phyloP scores from a whole-genome alignment of 164 flowering plant species.

The Warburgia ugandensis region DNA sequence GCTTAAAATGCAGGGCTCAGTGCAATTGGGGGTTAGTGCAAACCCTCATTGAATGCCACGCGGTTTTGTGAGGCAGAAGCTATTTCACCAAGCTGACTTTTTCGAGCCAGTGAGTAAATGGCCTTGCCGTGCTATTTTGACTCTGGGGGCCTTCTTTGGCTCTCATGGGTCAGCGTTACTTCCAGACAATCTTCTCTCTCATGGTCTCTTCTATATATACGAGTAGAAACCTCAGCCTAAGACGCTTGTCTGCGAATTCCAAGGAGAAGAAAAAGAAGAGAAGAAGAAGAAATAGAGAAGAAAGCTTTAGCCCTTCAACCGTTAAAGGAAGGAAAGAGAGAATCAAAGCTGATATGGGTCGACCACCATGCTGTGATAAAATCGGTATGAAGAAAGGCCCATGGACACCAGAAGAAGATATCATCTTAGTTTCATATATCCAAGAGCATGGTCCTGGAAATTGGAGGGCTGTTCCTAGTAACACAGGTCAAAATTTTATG shows the following conservation, averaged over 20 bases:
- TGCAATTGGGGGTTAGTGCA: constrained; percentile 1
- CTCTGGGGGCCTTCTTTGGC: constrained; percentile 12
- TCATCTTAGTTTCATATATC: constrained; percentile 78
- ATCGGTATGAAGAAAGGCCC: constrained; percentile 91
- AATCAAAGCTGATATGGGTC: constrained; percentile 46
- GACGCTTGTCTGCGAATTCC: constrained; percentile 11
- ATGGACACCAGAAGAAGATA: constrained; percentile 98
- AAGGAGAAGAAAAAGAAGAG: background rate
- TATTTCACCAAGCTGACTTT: constrained; percentile 28
- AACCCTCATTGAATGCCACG: constrained; percentile 44
- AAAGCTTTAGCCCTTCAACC: background rate
- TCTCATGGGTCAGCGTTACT: constrained; percentile 16
- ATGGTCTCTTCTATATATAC: constrained; percentile 12
- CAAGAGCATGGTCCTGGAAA: constrained; percentile 92
- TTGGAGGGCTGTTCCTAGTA: constrained; percentile 90
- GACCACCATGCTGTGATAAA: constrained; percentile 95
- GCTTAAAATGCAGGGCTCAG: background rate
- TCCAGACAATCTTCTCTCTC: background rate
- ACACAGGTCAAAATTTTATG: constrained; percentile 43
- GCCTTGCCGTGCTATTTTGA: constrained; percentile 25
- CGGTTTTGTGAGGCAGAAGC: constrained; percentile 39
- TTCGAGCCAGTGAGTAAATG: constrained; percentile 26
- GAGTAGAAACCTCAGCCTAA: constrained; percentile 2
- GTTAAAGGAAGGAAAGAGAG: background rate
- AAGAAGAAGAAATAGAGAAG: background rate